Evolutionary conservation across 495 filamentous ascomycete genomes (phyloP).

Genomic region (Podospora pseudopauciseta): DNA sequence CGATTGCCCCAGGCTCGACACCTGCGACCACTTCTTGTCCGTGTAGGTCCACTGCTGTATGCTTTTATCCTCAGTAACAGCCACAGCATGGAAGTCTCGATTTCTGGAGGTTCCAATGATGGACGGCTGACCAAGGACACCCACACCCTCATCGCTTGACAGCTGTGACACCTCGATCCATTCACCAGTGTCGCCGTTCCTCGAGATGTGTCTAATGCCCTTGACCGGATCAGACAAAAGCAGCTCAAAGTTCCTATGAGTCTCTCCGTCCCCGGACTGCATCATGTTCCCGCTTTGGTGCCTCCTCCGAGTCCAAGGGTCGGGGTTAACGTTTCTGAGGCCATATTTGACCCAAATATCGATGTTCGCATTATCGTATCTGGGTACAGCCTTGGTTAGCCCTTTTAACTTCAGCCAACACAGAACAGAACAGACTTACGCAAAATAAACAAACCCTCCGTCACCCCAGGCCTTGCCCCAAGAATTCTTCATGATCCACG

Average conservation of each 20-base stretch:
- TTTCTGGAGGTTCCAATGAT: constrained; percentile 24
- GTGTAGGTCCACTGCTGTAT: constrained; percentile 19
- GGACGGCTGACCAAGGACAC: constrained; percentile 18
- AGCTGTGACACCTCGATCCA: constrained; percentile 13
- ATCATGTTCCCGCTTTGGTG: constrained; percentile 26
- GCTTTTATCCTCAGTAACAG: not conserved
- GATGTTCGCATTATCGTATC: constrained; percentile 21
- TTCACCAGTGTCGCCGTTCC: constrained; percentile 8
- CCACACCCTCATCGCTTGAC: not conserved
- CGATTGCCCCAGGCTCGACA: constrained; percentile 4
- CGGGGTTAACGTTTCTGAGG: constrained; percentile 20
- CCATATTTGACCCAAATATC: constrained; percentile 25
- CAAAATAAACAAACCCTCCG: constrained; percentile 25
- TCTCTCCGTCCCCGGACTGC: constrained; percentile 22
- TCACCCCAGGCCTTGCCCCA: constrained; percentile 21
- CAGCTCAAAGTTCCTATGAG: constrained; percentile 23
- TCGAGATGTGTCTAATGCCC: constrained; percentile 11
- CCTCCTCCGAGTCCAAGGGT: constrained; percentile 21
- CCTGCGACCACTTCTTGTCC: constrained; percentile 8
- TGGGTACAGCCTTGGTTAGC: not conserved
- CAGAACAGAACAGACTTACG: constrained; percentile 11
- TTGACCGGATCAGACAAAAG: not conserved
- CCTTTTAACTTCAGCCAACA: too few species aligned
- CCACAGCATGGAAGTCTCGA: constrained; percentile 22
- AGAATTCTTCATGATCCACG: constrained; percentile 28